These are phyloP conservation scores for Aspergillus fumigatus DNA, from an alignment of 2,329 filamentous ascomycete species.

Conservation along the genomic window DNA sequence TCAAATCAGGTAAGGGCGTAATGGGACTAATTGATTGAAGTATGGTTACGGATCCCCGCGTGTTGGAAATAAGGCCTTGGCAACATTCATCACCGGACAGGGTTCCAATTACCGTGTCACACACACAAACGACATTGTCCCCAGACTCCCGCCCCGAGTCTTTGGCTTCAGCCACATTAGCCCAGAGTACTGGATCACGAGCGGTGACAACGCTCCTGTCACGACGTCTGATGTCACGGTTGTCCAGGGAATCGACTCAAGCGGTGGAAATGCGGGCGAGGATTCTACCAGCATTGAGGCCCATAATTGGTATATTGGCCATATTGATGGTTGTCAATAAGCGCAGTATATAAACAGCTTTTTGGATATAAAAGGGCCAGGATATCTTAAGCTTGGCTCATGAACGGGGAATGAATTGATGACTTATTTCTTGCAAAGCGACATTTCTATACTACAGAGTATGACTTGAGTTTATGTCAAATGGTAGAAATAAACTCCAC, in stretches of 20 bases:
- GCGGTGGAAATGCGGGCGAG: conserved; percentile 32
- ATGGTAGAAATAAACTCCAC: neutral
- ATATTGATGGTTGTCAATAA: conserved; percentile 23
- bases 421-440: neutral
- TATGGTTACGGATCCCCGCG: conserved; percentile 43
- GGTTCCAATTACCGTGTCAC: conserved; percentile 35
- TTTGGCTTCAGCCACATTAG: conserved; percentile 34
- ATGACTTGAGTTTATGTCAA: neutral
- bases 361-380: neutral
- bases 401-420: neutral
- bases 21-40: conserved; percentile 18
- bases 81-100: conserved; percentile 36
- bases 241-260: conserved; percentile 29
- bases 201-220: conserved; percentile 23
- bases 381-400: neutral
- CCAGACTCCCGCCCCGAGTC: conserved; percentile 32
- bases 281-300: conserved; percentile 20
- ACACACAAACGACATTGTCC: conserved; percentile 36
- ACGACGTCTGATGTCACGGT: conserved; percentile 29
- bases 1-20: neutral
- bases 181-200: conserved; percentile 41
- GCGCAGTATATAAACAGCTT: neutral
- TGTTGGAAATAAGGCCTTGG: conserved; percentile 36
- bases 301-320: conserved; percentile 32
- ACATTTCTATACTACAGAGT: neutral